Base-by-base conservation (phyloP, 2,329 filamentous ascomycete species). In the Colletotrichum euphorbiae region DNA sequence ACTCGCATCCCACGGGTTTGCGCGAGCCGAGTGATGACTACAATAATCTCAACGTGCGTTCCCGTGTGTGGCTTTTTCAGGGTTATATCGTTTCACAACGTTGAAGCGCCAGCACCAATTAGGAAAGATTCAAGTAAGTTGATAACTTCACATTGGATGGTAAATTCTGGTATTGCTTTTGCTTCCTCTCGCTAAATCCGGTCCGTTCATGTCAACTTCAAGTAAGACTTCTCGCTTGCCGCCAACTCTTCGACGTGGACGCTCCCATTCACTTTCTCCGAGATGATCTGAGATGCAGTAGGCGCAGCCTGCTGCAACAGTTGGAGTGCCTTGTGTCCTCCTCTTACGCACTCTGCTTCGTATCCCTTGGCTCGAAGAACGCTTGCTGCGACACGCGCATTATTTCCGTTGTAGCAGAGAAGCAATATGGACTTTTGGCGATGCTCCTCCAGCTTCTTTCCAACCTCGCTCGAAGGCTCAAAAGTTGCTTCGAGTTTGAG, bases 331-430 rank as follows among this genome's bases (percentile, higher is more conserved):
- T 62, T 28, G 31, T 75, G 74, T 0, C 84, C 85, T 8, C 82
- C 83, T 21, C 77, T 75, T 21, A 87, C 71, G 70, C 81, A 85
- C 46, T 82, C 80, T 1, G 83, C 83, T 63, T 80, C 78, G 24
- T 81, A 76, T 0, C 82, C 84, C 69, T 83, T 85, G 0, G 83
- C 84, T 5, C 85, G 78, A 54, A 88, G 73, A 3, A 88, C 80
- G 60, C 84, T 87, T 2, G 83, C 83, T 3, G 85, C 86, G 5
- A 88, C 80, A 0, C 86, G 79, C 4, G 85, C 80, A 33, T 81
- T 84, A 65, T 89, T 84, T 3, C 86, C 86, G 52, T 85, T 78
- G 58, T 87, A 87, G 72, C 85, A 88, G 9, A 85, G 73, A 9
- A 87, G 71, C 11, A 88, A 71, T 12, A 85, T 73, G 6, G 78